Base-by-base conservation (phyloP, 2,329 filamentous ascomycete species). In the Penicillium sp. region DNA sequence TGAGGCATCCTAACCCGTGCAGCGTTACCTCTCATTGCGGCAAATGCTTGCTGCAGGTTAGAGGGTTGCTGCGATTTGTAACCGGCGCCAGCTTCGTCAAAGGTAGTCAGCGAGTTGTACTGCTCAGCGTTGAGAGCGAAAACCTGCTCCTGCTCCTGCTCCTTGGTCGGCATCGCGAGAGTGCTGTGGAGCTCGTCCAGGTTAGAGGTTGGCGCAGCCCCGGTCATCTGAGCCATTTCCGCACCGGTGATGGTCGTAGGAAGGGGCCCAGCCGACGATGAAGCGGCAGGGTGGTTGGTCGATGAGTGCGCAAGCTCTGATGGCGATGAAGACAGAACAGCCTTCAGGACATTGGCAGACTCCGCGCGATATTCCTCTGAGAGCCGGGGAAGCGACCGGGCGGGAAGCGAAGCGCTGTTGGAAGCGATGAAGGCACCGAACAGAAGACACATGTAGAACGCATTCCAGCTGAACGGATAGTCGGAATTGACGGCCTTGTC, bases 381-480 rank as follows among this genome's bases (percentile, higher is more conserved):
- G 17, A 82, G 69, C 48, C 77, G 72, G 8, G 79, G 79, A 38
- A 81, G 89, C 68, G 88, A 87, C 45, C 89, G 87, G 47, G 78
- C 69, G 5, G 79, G 70, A n/a, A 85, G 82, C 21, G 89, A 84
- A 49, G 88, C 86, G 69, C 88, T 88, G 79, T 93, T 96, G 35
- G 94, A 97, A 65, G 95, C 90, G 70, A 98, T 93, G 75, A 97
- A 97, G 57, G 95, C 95, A 74, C 95, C 95, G 67, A 97, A 93
- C 58, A 99, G 90, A 74, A 99, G 91, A 69, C 97, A 91, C 92
- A 97, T 96, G 90, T 76, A 98, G 85, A 71, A 98, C 81, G 71
- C 92, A 87, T 82, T 81, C 80, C 80, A 82, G 73, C 80, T 82
- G 72, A 82, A 81, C 56, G 92, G 91, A 71, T 93, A 91, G 69